These are phyloP conservation scores for Petasospora rhodanensis DNA, from an alignment of 1,139 yeast genomes.

Conservation along the genomic window DNA sequence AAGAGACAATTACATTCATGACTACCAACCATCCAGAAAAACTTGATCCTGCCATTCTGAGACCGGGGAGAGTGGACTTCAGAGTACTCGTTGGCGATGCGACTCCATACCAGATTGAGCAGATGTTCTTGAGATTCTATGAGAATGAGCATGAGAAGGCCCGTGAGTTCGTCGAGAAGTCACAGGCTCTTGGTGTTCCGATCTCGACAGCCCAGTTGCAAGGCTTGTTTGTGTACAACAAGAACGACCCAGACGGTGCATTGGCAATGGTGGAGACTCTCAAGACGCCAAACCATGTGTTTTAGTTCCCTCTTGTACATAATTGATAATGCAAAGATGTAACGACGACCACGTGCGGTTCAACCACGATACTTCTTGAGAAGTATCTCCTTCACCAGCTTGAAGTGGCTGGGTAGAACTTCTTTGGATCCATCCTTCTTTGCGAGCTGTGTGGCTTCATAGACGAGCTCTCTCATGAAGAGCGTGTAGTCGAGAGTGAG, in stretches of 20 bases:
- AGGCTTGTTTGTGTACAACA: conserved; percentile 91
- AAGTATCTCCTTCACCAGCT: conserved; percentile 26
- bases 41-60: conserved; percentile 71
- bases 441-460: conserved; percentile 31
- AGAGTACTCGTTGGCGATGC: conserved; percentile 85
- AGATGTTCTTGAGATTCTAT: conserved; percentile 87
- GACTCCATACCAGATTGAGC: conserved; percentile 66
- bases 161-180: conserved; percentile 53
- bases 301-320: conserved; percentile 13
- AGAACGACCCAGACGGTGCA: conserved; percentile 76
- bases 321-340: neutral
- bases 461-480: conserved; percentile 38
- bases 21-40: conserved; percentile 96
- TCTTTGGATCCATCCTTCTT: conserved; percentile 34
- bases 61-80: conserved; percentile 95
- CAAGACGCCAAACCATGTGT: conserved; percentile 33
- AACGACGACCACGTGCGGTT: neutral
- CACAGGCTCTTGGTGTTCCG: conserved; percentile 45
- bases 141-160: conserved; percentile 60
- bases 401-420: conserved; percentile 32
- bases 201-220: conserved; percentile 94
- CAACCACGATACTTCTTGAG: conserved; percentile 22
- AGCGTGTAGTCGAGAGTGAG: conserved; percentile 41
- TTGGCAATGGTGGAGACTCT: conserved; percentile 53
- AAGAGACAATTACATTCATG: conserved; percentile 94